Evolutionary conservation across 225 moss, liverwort and hornwort species (phyloP).

Genomic region (Ulota crispa): DNA sequence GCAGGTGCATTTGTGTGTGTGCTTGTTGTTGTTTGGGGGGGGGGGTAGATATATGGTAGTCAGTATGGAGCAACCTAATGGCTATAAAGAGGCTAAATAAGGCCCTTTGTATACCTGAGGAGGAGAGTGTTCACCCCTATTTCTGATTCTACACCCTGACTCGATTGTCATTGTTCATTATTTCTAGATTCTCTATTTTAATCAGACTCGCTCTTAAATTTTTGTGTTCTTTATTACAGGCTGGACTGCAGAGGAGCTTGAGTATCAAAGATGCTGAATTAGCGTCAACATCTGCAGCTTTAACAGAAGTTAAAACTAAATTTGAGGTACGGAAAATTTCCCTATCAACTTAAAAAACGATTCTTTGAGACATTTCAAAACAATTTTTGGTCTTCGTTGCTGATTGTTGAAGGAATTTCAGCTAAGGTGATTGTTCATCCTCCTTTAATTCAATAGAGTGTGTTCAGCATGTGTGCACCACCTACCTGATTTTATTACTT

Average conservation of each 20-base stretch:
- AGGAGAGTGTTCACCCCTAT: background rate
- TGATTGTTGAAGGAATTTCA: conserved; percentile 3
- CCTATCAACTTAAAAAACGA: background rate
- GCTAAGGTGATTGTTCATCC: conserved; percentile 4
- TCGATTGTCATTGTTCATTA: background rate
- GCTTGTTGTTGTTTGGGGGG: background rate
- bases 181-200: background rate
- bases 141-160: background rate
- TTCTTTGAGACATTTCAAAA: background rate
- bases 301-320: conserved; percentile 47
- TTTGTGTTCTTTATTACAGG: conserved; percentile 35
- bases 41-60: background rate
- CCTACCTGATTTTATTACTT: background rate
- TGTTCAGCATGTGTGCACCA: background rate
- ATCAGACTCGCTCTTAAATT: background rate
- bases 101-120: background rate
- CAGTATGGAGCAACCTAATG: background rate
- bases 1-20: no score
- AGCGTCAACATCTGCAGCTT: conserved; percentile 34
- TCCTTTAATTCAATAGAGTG: background rate
- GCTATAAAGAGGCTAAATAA: background rate
- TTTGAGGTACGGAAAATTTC: conserved; percentile 50
- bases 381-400: background rate
- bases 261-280: conserved; percentile 48
- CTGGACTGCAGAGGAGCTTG: conserved; percentile 37